phyloP scores from a whole-genome alignment of 768 basidiomycete genomes.

The Boletus huronensis region DNA sequence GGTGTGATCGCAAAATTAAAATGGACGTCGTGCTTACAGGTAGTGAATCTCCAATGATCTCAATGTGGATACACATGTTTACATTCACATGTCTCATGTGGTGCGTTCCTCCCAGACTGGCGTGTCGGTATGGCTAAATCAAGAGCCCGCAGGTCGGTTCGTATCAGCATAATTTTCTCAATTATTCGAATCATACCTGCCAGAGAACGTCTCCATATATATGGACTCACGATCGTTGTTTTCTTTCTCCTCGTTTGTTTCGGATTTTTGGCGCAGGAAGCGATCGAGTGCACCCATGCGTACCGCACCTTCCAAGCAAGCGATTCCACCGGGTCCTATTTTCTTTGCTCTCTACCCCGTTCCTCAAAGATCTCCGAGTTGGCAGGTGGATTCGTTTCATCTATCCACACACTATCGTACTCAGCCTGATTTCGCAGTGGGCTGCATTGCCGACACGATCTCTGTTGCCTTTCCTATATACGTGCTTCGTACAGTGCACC shows the following conservation, averaged over 20 bases:
- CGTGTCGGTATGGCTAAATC: neutral
- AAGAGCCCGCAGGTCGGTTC: constrained; percentile 13
- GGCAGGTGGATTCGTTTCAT: neutral
- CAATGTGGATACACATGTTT: constrained; percentile 17
- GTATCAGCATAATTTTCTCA: constrained; percentile 20
- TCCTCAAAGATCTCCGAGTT: neutral
- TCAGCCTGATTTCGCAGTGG: neutral
- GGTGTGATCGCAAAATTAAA: neutral
- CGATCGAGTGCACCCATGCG: neutral
- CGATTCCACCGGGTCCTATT: neutral
- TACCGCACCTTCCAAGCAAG: neutral
- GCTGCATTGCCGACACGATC: neutral
- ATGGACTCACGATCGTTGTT: constrained; percentile 2
- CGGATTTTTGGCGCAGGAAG: neutral
- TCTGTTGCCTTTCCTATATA: neutral
- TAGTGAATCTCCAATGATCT: neutral
- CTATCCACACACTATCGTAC: neutral
- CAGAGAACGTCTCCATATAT: constrained; percentile 7
- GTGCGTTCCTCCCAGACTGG: constrained; percentile 6
- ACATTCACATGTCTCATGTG: constrained; percentile 9
- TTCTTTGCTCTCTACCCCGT: neutral
- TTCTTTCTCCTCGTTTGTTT: constrained; percentile 12
- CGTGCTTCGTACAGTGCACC: constrained; percentile 4
- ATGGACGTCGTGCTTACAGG: neutral
- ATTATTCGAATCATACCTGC: constrained; percentile 17